Conservation (phyloP, 2,329 filamentous ascomycete genomes). For the Trichoderma semiorbis region DNA sequence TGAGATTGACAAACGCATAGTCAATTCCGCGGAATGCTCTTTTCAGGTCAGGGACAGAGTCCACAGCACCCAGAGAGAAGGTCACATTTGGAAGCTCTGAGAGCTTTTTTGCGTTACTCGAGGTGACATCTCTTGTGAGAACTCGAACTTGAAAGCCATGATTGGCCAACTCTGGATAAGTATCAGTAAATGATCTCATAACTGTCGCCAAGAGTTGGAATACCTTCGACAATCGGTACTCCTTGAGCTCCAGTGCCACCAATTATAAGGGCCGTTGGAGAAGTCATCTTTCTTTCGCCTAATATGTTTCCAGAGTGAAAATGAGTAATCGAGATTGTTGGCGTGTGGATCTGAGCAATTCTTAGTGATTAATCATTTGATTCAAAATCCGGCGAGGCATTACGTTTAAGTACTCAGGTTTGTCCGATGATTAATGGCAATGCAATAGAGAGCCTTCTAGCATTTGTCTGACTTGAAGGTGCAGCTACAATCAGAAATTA, state of each 20-base stretch:
- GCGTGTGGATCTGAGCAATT: neutral
- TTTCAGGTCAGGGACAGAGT: neutral
- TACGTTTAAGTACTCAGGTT: neutral
- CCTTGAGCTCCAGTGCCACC: neutral
- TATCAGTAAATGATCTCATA: neutral
- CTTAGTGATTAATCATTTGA: too few relatives aligned
- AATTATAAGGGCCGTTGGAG: neutral
- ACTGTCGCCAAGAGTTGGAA: neutral
- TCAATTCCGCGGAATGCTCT: neutral
- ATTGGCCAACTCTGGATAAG: neutral
- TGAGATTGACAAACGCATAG: neutral
- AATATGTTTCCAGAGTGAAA: neutral
- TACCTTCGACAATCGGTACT: neutral
- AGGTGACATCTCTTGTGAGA: neutral
- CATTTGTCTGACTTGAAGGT: neutral
- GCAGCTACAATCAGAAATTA: neutral
- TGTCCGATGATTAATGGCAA: neutral
- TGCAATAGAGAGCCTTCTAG: neutral
- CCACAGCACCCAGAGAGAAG: neutral
- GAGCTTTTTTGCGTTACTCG: neutral
- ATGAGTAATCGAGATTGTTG: neutral
- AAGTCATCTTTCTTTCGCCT: neutral
- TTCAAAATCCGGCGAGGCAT: neutral
- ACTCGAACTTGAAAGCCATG: neutral
- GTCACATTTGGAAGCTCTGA: neutral